Evolutionary conservation across 352 stramenopile genomes (phyloP).

Genomic region (Globisporangium emineosum): DNA sequence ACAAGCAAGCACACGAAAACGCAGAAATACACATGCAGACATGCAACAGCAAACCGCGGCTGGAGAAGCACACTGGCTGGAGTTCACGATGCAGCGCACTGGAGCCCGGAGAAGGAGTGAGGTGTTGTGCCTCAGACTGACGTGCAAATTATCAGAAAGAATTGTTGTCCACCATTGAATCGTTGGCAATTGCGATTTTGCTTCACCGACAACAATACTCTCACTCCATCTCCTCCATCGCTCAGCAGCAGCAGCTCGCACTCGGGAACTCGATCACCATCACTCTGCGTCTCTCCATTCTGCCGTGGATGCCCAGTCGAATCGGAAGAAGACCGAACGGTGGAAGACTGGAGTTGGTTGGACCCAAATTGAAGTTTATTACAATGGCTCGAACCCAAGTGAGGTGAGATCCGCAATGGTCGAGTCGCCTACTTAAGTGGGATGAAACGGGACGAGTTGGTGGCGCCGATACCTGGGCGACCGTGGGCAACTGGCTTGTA

Average conservation of each 20-base stretch:
- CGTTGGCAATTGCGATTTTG: slow-evolving; percentile 45
- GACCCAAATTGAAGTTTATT: slow-evolving; percentile 60
- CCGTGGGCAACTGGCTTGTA: slow-evolving; percentile 98
- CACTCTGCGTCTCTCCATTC: neutral
- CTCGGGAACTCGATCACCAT: neutral
- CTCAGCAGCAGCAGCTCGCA: neutral
- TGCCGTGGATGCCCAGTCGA: no score
- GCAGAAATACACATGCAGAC: slow-evolving; percentile 10
- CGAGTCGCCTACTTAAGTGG: slow-evolving; percentile 93
- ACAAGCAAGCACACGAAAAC: slow-evolving; percentile 16
- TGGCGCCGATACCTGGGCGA: slow-evolving; percentile 98
- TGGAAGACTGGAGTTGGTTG: slow-evolving; percentile 4
- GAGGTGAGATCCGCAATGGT: slow-evolving; percentile 31
- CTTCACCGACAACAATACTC: slow-evolving; percentile 44
- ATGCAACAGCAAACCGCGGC: neutral
- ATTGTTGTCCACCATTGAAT: slow-evolving; percentile 59
- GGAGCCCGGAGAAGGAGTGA: slow-evolving; percentile 1
- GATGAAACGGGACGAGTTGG: slow-evolving; percentile 98
- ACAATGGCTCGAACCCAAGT: slow-evolving; percentile 72
- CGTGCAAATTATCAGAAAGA: slow-evolving; percentile 82
- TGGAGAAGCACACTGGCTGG: neutral
- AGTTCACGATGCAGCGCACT: neutral
- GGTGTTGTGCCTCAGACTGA: slow-evolving; percentile 76
- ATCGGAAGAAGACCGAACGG: neutral
- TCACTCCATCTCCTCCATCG: neutral